Percentiles rank a stretch among this genome's conserved stretches.
phyloP scores from a whole-genome alignment of 805 yeast species.

The Ogataea kodamae region DNA sequence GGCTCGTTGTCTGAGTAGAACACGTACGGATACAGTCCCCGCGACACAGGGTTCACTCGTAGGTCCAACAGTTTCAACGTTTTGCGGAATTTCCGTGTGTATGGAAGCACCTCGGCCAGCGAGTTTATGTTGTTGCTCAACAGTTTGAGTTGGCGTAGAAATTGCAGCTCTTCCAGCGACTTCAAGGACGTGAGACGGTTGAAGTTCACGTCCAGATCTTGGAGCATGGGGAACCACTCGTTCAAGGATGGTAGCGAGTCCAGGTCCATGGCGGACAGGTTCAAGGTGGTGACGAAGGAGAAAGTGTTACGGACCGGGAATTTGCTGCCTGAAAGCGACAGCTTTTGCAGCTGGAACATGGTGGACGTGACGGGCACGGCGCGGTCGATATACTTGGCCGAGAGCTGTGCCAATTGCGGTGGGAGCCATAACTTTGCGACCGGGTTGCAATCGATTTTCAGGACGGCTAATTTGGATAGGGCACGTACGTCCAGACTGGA shows the following conservation, averaged over 20 bases:
- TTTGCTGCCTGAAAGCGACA: conserved; percentile 35
- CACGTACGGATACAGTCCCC: conserved; percentile 49
- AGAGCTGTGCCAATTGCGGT: conserved; percentile 39
- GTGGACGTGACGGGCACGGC: conserved; percentile 26
- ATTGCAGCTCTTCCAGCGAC: conserved; percentile 34
- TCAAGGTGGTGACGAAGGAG: conserved; percentile 37
- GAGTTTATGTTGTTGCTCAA: conserved; percentile 44
- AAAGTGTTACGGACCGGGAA: conserved; percentile 16
- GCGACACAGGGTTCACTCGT: conserved; percentile 47
- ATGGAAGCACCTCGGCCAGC: conserved; percentile 32
- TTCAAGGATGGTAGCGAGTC: conserved; percentile 39
- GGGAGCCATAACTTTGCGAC: conserved; percentile 32
- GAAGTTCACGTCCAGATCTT: conserved; percentile 49
- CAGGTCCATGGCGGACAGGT: conserved; percentile 48
- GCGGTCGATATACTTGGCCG: conserved; percentile 31
- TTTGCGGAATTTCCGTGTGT: conserved; percentile 30
- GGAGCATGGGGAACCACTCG: conserved; percentile 42
- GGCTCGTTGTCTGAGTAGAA: conserved; percentile 40
- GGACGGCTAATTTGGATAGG: conserved; percentile 39
- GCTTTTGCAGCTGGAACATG: conserved; percentile 27
- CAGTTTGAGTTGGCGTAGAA: conserved; percentile 39
- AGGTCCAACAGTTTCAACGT: conserved; percentile 41
- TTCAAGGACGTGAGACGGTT: conserved; percentile 38
- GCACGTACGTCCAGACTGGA: conserved; percentile 30
- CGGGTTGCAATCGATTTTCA: conserved; percentile 43